phyloP scores from a whole-genome alignment of 2,329 filamentous ascomycete genomes.

The Calonectria pseudoturangicola region DNA sequence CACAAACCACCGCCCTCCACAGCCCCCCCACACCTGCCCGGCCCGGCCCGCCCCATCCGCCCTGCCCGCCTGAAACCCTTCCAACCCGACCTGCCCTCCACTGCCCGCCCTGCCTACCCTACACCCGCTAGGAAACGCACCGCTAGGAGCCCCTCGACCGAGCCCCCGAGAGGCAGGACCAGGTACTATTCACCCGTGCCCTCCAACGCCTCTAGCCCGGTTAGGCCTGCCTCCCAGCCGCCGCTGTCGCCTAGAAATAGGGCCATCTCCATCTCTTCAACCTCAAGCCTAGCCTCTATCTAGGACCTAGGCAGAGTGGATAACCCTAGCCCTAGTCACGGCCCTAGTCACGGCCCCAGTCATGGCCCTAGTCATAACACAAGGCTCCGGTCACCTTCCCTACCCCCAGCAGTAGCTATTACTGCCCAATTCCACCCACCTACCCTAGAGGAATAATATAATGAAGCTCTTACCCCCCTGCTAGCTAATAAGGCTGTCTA shows the following conservation, averaged over 20 bases:
- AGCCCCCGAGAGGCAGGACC: background rate
- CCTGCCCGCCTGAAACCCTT: constrained; percentile 1
- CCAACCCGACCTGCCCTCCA: background rate
- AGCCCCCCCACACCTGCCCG: background rate
- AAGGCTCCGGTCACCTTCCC: background rate
- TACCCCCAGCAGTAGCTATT: constrained; percentile 5
- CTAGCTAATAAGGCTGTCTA: background rate
- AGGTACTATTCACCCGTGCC: background rate
- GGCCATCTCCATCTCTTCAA: background rate
- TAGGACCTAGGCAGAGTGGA: background rate
- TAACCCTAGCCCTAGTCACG: background rate
- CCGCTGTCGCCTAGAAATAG: background rate
- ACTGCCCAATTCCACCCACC: background rate
- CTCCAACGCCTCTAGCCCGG: background rate
- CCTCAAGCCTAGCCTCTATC: background rate
- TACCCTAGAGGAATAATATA: constrained; percentile 7
- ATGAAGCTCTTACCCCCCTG: background rate
- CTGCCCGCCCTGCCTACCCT: background rate
- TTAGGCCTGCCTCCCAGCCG: background rate
- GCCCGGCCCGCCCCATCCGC: too few species aligned
- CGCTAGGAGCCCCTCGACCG: background rate
- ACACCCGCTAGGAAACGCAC: constrained; percentile 1
- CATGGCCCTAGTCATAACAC: background rate
- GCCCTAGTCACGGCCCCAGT: too few species aligned
- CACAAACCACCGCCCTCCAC: background rate